A percentile compares a stretch with the other conserved stretches of the same genome.
phyloP scores from a whole-genome alignment of 139 green algal genomes.

The Marvania coccoides region DNA sequence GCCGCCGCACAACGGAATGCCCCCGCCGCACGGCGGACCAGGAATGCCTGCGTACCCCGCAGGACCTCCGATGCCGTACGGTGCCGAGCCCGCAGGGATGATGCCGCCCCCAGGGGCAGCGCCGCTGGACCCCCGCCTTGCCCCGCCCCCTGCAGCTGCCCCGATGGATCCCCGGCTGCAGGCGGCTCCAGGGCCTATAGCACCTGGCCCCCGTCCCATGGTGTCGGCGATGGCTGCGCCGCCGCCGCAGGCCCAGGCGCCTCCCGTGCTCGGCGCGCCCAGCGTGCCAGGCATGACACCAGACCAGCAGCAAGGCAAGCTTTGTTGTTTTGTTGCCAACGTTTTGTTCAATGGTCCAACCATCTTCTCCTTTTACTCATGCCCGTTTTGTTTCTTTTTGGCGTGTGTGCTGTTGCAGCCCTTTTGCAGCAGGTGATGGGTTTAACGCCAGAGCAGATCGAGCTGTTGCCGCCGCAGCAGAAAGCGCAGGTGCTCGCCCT shows the following conservation, averaged over 20 bases:
- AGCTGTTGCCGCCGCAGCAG: conserved; percentile 71
- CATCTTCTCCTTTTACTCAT: not conserved
- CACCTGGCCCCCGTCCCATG: conserved; percentile 4
- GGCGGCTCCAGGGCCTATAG: not conserved
- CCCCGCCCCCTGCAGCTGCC: not conserved
- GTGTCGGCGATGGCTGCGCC: not conserved
- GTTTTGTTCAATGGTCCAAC: not conserved
- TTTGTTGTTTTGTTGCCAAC: not conserved
- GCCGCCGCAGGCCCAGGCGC: not conserved
- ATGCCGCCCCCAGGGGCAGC: not conserved
- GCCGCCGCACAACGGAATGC: not conserved
- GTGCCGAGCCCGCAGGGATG: too few species aligned
- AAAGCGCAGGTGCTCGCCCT: conserved; percentile 77
- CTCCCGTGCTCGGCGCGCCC: not conserved
- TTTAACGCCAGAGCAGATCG: conserved; percentile 80
- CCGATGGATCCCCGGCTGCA: not conserved
- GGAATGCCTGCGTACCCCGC: not conserved
- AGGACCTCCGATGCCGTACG: not conserved
- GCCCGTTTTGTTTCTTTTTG: not conserved
- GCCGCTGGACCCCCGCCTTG: not conserved
- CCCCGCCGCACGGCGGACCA: not conserved
- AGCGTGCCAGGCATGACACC: not conserved
- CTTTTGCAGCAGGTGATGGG: conserved; percentile 80
- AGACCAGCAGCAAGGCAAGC: conserved; percentile 9
- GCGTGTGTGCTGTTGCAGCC: conserved; percentile 32